Conservation (phyloP, 148 eudicot genomes). For the Agrostemma githago region DNA sequence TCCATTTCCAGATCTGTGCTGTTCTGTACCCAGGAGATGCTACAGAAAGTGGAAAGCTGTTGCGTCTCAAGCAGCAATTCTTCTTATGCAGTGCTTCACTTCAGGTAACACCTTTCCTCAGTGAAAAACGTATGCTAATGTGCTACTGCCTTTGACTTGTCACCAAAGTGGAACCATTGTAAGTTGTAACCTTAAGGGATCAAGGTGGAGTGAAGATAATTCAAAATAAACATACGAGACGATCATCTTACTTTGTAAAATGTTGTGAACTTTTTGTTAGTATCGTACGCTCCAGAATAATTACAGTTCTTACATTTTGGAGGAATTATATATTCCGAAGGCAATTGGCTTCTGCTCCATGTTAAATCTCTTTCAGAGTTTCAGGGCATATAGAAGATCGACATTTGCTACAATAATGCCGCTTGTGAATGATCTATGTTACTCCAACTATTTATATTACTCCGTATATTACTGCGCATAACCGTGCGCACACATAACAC, state of each 20-base stretch:
- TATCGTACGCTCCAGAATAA: background rate
- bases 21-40: conserved; percentile 98
- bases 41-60: conserved; percentile 81
- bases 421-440: background rate
- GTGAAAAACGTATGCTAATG: background rate
- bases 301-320: background rate
- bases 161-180: background rate
- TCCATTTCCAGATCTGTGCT: conserved; percentile 76
- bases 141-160: background rate
- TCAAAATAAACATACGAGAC: background rate
- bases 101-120: conserved; percentile 50
- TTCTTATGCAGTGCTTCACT: conserved; percentile 98
- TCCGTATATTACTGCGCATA: background rate
- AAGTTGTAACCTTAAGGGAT: background rate
- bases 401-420: background rate
- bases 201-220: background rate
- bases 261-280: background rate
- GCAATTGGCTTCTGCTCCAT: background rate
- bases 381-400: background rate
- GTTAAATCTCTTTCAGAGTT: background rate
- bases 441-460: background rate
- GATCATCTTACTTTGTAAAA: background rate
- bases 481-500: background rate
- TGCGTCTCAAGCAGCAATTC: conserved; percentile 93
- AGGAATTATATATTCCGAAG: background rate